Base-by-base conservation (phyloP, 1,139 yeast genomes). In the Hansenula lynferdii region DNA sequence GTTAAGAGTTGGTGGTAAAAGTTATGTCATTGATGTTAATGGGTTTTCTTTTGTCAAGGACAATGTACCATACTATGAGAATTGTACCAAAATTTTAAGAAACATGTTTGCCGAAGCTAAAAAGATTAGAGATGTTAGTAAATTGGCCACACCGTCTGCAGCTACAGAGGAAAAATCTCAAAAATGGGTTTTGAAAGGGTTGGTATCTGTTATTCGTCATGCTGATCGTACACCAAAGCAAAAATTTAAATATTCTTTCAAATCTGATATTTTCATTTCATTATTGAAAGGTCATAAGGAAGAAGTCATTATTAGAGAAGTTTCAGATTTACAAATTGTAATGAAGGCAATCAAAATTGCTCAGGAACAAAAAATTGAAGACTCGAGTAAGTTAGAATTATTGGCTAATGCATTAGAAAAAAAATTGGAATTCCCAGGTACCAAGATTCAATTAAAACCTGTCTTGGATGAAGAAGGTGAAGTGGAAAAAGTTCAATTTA, bases 211-310 rank as follows among this genome's bases (percentile, higher is more conserved):
- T 25, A 83, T 94, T 39, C 78, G 99, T 54, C 99, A 94, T 62
- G 98, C 98, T 5, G 99, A 94, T 60, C 78, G 99, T 59, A 94
- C 98, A 0, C 98, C 98, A n/a, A 94, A 94, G 58, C 98, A 94
- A 63, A 94, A 94, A 60, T 87, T 94, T 69, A 94, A 94, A 58
- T 94, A 87, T 61, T 89, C 97, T 0, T 94, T 94, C 67, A 81
- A 84, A 51, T 81, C 95, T 2, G 90, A 89, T 11, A 72, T 87
- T 11, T 94, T 94, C 54, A 81, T 89, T 36, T 86, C 95, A 0
- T 65, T 94, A 38, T 67, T 94, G 48, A 92, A 92, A 60, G 98
- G 97, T 1, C 96, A 92, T 56, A 86, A 83, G 48, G 97, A 89
- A 58, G 98, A 94, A 58, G 97, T 94, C 23, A 92, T 94, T 39